A percentile compares a stretch with the other conserved stretches of the same genome.
Evolutionary conservation across 345 rosid species (phyloP).

Genomic region (Kernera saxatilis): DNA sequence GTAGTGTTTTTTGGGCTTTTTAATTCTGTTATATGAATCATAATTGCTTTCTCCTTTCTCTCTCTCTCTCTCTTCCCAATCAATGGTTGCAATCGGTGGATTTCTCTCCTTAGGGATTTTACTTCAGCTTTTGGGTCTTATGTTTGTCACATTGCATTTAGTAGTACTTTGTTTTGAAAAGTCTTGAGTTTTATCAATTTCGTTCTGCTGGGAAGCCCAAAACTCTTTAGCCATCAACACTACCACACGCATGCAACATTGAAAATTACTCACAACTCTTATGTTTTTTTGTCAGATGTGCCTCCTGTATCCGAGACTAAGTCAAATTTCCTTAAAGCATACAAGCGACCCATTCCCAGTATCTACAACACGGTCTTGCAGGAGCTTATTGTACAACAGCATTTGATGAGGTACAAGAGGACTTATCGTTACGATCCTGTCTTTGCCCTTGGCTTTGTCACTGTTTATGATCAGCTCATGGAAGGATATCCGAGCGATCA

Average conservation of each 20-base stretch:
- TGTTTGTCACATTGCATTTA: too few relatives aligned
- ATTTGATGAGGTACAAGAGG: conserved; percentile 85
- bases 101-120: too few relatives aligned
- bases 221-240: too few relatives aligned
- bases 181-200: too few relatives aligned
- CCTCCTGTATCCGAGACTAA: conserved; percentile 92
- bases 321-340: conserved; percentile 66
- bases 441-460: conserved; percentile 95
- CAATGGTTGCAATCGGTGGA: too few relatives aligned
- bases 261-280: not conserved
- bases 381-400: conserved; percentile 95
- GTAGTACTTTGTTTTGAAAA: too few relatives aligned
- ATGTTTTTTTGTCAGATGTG: conserved; percentile 38
- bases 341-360: conserved; percentile 89
- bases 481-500: conserved; percentile 93
- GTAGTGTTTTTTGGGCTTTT: not conserved
- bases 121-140: too few relatives aligned
- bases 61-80: too few relatives aligned
- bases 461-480: conserved; percentile 95
- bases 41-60: too few relatives aligned
- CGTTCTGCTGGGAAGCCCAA: too few relatives aligned
- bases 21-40: not conserved
- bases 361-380: conserved; percentile 79
- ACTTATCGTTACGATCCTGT: conserved; percentile 76
- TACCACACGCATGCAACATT: too few relatives aligned